Evolutionary conservation across 1,139 yeast species (phyloP), one percentile per base, ranked within the genome.

Genomic region (Barnettozyma hawaiiensis): DNA sequence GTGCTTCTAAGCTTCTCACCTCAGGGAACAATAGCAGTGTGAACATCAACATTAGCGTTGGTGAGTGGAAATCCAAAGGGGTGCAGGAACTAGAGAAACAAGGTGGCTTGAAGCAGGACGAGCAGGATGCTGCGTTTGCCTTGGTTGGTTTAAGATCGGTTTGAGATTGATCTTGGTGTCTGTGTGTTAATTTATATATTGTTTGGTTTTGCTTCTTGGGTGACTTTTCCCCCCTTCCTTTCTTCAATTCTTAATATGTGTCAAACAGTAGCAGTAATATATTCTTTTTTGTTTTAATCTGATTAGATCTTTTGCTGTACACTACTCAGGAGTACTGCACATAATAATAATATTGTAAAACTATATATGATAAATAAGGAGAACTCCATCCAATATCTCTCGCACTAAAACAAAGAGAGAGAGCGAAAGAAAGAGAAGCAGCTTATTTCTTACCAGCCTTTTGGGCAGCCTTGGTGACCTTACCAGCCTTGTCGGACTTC

Each of bases 381-480:
- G n/a, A n/a, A n/a, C n/a, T n/a, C n/a, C n/a, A n/a, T n/a, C n/a
- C n/a, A n/a, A n/a, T n/a, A n/a, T n/a, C n/a, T n/a, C n/a, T n/a
- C n/a, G n/a, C n/a, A n/a, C n/a, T n/a, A n/a, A n/a, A n/a, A n/a
- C n/a, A n/a, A n/a, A n/a, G n/a, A n/a, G n/a, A n/a, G n/a, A n/a
- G n/a, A n/a, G n/a, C n/a, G n/a, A n/a, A n/a, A n/a, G n/a, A n/a
- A n/a, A n/a, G n/a, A n/a, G n/a, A 44, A 35, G 33, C 45, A 47
- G 36, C 69, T 84, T 89, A 90, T 81, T 90, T 87, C 90, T 89
- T 90, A 70, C 84, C 83, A 74, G 97, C 97, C 89, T 90, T 92
- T 68, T 75, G 81, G 71, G 97, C 97, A 75, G 97, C 95, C 89
- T 92, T 90, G 92, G 97, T 90, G 65, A 92, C 96, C 90, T 92